Evolutionary conservation across 306 rosid species (phyloP).

Genomic region (Psophocarpus tetragonolobus): DNA sequence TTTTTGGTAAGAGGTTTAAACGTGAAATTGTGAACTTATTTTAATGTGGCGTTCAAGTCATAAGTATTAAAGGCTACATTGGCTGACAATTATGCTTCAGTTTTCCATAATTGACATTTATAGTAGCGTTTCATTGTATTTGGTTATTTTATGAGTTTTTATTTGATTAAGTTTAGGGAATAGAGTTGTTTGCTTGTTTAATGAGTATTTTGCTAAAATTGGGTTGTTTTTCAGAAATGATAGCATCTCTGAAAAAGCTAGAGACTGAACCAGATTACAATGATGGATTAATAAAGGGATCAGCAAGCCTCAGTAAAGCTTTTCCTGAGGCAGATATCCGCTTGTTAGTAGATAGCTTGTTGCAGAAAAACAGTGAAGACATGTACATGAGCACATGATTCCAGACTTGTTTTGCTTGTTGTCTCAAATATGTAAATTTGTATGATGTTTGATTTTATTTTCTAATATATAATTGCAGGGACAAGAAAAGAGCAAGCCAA

Average conservation of each 20-base stretch:
- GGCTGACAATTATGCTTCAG: not conserved
- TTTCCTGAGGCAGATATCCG: conserved; percentile 63
- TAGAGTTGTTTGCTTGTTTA: not conserved
- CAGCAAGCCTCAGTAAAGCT: conserved; percentile 63
- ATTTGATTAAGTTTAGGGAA: not conserved
- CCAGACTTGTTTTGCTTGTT: conserved; percentile 18
- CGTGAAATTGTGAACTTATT: not conserved
- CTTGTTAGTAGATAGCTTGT: conserved; percentile 49
- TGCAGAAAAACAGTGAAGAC: conserved; percentile 59
- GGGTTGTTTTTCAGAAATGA: conserved; percentile 56
- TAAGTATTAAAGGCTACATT: not conserved
- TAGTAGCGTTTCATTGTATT: conserved; percentile 5
- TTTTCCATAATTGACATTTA: not conserved
- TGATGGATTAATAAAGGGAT: conserved; percentile 54
- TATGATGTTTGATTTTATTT: not conserved
- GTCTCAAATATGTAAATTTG: not conserved
- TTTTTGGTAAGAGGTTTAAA: not conserved
- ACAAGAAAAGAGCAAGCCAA: conserved; percentile 62
- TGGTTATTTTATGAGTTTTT: not conserved
- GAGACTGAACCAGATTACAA: conserved; percentile 50
- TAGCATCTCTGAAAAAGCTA: conserved; percentile 48
- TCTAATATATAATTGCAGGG: conserved; percentile 51
- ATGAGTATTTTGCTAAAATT: not conserved
- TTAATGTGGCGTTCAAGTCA: not conserved
- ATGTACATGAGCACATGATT: conserved; percentile 48